phyloP scores from a whole-genome alignment of 345 rosid genomes.

The Moringa oleifera region DNA sequence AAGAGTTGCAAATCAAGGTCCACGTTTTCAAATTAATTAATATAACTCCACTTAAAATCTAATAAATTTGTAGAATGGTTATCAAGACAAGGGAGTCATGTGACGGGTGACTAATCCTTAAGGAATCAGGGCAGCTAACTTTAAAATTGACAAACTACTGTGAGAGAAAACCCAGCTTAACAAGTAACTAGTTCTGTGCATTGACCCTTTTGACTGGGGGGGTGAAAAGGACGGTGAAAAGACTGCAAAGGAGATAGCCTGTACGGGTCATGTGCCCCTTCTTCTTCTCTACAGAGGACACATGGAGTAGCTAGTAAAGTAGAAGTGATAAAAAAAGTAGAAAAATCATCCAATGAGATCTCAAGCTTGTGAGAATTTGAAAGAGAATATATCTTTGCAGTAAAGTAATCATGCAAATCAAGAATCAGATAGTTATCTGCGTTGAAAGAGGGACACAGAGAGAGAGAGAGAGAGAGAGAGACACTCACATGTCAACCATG shows the following conservation, averaged over 20 bases:
- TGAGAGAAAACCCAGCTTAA: background rate
- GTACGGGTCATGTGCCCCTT: background rate
- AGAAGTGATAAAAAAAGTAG: no score
- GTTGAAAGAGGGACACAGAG: conserved; percentile 2
- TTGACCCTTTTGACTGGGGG: background rate
- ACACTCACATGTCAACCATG: conserved; percentile 75
- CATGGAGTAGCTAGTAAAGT: no score
- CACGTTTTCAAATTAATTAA: no score
- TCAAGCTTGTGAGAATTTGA: background rate
- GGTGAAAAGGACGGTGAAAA: background rate
- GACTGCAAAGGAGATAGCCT: background rate
- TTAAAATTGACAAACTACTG: background rate
- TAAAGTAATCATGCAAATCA: background rate
- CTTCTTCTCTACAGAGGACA: no score
- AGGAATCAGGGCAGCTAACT: no score
- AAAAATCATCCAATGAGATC: no score
- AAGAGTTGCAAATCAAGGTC: no score
- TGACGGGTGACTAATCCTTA: no score
- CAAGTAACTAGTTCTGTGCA: background rate
- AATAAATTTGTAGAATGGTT: no score
- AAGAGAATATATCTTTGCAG: no score
- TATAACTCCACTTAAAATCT: no score
- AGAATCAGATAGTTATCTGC: conserved; percentile 14
- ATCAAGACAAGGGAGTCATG: no score
- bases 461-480: conserved; percentile 3